Percentiles rank a stretch among this genome's conserved stretches.
Evolutionary conservation across 768 basidiomycete genomes (phyloP).

Genomic region (Fistulinella prunicolor): DNA sequence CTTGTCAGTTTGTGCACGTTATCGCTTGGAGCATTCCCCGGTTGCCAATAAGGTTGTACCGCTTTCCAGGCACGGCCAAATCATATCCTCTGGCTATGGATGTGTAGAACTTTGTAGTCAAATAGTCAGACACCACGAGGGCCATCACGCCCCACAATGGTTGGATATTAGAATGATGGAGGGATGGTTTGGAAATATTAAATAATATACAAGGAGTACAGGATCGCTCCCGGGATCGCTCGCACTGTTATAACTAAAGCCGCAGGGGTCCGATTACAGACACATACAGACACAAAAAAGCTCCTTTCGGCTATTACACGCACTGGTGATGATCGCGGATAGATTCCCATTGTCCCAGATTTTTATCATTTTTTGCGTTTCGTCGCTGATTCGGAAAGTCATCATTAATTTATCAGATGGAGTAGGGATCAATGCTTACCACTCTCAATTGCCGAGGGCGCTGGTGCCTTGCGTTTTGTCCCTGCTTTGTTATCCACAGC

Average conservation of each 20-base stretch:
- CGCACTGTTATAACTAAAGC: not conserved
- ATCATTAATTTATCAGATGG: not conserved
- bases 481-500: conserved; percentile 25
- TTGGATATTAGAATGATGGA: too few relatives aligned
- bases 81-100: too few relatives aligned
- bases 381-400: conserved; percentile 21
- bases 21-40: too few relatives aligned
- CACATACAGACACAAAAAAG: not conserved
- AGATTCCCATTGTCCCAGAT: not conserved
- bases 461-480: conserved; percentile 45
- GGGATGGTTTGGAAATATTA: conserved; percentile 13
- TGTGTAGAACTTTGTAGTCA: too few relatives aligned
- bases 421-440: conserved; percentile 29
- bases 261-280: conserved; percentile 1
- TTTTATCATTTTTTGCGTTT: conserved; percentile 39
- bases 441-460: conserved; percentile 31
- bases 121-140: too few relatives aligned
- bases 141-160: too few relatives aligned
- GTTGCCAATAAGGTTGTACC: too few relatives aligned
- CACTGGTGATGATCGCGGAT: not conserved
- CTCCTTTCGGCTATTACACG: not conserved
- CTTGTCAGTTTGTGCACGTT: too few relatives aligned
- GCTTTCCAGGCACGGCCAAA: too few relatives aligned
- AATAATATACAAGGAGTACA: conserved; percentile 23
- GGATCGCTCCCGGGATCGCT: conserved; percentile 24